Evolutionary conservation across 345 rosid genomes (phyloP).

Genomic region (Rhodomyrtus tomentosa): DNA sequence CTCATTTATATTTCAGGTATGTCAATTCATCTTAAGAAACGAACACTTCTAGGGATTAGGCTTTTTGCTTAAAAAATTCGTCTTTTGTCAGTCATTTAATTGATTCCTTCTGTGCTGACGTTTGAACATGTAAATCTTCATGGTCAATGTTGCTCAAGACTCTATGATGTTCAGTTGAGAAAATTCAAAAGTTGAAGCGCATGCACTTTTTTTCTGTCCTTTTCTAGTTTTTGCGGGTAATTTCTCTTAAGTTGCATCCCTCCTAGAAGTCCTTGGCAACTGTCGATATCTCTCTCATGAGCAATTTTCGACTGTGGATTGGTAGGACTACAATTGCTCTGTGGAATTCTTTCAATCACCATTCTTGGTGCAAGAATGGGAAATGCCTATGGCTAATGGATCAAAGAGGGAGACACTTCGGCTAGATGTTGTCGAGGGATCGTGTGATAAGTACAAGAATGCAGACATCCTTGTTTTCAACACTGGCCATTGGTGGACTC

Average conservation of each 20-base stretch:
- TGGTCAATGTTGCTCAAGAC: neutral
- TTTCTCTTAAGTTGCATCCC: neutral
- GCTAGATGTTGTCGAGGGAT: conserved; percentile 23
- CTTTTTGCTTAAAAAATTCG: neutral
- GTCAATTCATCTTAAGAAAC: neutral
- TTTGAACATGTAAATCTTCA: neutral
- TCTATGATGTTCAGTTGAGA: neutral
- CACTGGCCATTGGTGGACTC: conserved; percentile 59
- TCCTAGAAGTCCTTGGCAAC: neutral
- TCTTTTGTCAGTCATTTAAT: neutral
- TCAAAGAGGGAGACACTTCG: conserved; percentile 32
- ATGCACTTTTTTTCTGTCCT: neutral
- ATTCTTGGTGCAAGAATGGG: conserved; percentile 9
- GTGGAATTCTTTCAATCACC: conserved; percentile 10
- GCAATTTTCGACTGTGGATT: neutral
- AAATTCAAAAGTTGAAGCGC: neutral
- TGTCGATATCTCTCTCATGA: neutral
- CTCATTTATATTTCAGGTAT: conserved; percentile 25
- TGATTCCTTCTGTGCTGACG: neutral
- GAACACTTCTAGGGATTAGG: neutral
- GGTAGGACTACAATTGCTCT: conserved; percentile 30
- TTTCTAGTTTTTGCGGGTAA: neutral
- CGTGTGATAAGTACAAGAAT: conserved; percentile 17
- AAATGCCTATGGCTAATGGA: neutral
- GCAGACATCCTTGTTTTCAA: conserved; percentile 39